Conservation (phyloP, 495 filamentous ascomycete genomes). For the Parathielavia appendiculata region DNA sequence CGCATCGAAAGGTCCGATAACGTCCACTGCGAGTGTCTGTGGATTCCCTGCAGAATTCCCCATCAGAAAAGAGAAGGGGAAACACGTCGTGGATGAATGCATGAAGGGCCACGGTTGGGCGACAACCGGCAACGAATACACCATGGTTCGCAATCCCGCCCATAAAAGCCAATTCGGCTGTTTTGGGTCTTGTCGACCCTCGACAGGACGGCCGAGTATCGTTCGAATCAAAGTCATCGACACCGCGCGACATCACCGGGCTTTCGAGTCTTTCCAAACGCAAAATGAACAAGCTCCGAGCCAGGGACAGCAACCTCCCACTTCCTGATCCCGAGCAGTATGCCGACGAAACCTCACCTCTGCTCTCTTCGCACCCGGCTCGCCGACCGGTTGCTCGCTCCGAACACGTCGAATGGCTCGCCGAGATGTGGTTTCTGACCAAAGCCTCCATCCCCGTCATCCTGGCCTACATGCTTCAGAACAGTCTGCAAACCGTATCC, state of each 20-base stretch:
- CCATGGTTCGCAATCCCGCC: too few species aligned
- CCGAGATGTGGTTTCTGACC: constrained; percentile 65
- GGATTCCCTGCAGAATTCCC: too few species aligned
- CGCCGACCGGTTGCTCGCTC: not conserved
- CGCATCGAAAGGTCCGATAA: not conserved
- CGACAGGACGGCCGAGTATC: too few species aligned
- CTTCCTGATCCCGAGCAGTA: not conserved
- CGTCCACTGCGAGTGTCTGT: not conserved
- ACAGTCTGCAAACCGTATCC: constrained; percentile 79
- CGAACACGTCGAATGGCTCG: constrained; percentile 33
- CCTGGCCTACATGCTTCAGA: constrained; percentile 83
- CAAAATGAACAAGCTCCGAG: not conserved
- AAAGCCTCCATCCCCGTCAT: constrained; percentile 75
- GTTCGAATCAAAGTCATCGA: too few species aligned
- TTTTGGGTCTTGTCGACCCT: too few species aligned
- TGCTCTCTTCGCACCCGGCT: not conserved
- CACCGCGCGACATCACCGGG: too few species aligned
- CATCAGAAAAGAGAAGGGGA: too few species aligned
- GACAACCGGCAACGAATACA: not conserved
- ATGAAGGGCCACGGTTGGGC: not conserved
- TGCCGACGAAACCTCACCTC: constrained; percentile 6
- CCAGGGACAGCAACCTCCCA: not conserved
- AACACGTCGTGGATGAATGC: too few species aligned
- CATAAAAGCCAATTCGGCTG: too few species aligned
- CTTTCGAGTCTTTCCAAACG: not conserved